Evolutionary conservation across 2,329 filamentous ascomycete species (phyloP), one percentile per base, ranked within the genome.

Genomic region (Beauveria medogensis): DNA sequence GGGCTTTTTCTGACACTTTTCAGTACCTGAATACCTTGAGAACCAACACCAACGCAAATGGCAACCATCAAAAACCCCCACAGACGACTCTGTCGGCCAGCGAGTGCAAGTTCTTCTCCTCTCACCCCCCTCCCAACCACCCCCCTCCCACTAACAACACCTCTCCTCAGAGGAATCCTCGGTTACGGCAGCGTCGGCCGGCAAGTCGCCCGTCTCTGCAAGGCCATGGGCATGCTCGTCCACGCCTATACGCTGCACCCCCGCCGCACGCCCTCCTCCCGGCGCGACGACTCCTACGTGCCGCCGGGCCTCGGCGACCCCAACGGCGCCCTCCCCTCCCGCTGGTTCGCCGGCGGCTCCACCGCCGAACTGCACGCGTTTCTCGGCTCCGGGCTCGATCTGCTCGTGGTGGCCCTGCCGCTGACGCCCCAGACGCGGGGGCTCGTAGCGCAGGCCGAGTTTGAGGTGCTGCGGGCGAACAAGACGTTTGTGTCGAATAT

Each of bases 211-310:
- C 77, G 80, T 9, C 79, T 90, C 3, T 82, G 82, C 12, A 78
- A 78, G 16, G 86, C 87, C 2, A 72, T 91, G 67, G 90, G 89
- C 20, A 87, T 90, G 81, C 78, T 84, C 30, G 82, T 93, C 0
- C 78, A 91, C 69, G 90, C 89, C 1, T 92, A 89, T 75, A 93
- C 89, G 0, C 85, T 89, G 0, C 83, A 83, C 28, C 82, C 87
- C 1, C 85, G 87, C n/a, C 71, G 77, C 9, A 91, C 88, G 0
- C 81, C 85, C 0, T 85, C 86, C 59, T 87, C 85, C 1, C 82
- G 81, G 50, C 76, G 73, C 30, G 89, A 93, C 71, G 70, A 74
- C 16, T 82, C 84, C 6, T 93, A 87, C 73, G 82, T 87, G 40
- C 83, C 90, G 0, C 83, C 85, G 0, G 84, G 86, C 0, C 89